A percentile compares a stretch with the other conserved stretches of the same genome.
Conservation (phyloP, 768 basidiomycete genomes). For the Omphalotus guepiniiformis region DNA sequence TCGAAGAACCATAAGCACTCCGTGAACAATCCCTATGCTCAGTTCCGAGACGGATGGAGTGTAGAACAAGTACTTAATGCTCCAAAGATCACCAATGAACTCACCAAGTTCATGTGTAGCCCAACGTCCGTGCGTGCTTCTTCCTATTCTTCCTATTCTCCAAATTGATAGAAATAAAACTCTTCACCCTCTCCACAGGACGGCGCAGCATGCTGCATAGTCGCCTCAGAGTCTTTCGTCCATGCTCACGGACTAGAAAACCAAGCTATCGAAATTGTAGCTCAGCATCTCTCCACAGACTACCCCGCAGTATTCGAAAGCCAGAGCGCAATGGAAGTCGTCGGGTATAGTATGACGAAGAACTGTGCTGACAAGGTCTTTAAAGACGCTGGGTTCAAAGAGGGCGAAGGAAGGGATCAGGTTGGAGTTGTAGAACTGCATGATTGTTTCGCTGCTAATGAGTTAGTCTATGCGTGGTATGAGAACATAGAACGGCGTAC, state of each 20-base stretch:
- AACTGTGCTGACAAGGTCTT: conserved; percentile 66
- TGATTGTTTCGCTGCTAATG: conserved; percentile 82
- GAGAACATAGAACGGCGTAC: no score
- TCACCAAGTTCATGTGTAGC: conserved; percentile 85
- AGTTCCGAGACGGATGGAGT: conserved; percentile 78
- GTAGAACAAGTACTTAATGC: conserved; percentile 65
- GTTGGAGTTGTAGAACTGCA: conserved; percentile 86
- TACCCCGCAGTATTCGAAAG: conserved; percentile 59
- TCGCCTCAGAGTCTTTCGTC: conserved; percentile 79
- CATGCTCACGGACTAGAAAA: conserved; percentile 69
- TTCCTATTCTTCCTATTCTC: not conserved
- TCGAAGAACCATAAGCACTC: conserved; percentile 85
- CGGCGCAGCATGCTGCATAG: conserved; percentile 70
- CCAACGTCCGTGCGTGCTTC: conserved; percentile 62
- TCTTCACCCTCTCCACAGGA: conserved; percentile 38
- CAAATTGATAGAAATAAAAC: not conserved
- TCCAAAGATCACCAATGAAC: conserved; percentile 63
- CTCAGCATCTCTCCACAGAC: conserved; percentile 64
- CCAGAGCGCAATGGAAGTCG: conserved; percentile 70
- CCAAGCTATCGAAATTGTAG: conserved; percentile 82
- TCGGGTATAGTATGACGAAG: conserved; percentile 79
- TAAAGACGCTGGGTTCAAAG: conserved; percentile 60
- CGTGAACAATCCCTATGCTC: conserved; percentile 79
- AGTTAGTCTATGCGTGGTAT: conserved; percentile 26
- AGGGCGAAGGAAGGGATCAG: conserved; percentile 60